Evolutionary conservation across 2,329 filamentous ascomycete genomes (phyloP).

Genomic region (Orbilia javanica): DNA sequence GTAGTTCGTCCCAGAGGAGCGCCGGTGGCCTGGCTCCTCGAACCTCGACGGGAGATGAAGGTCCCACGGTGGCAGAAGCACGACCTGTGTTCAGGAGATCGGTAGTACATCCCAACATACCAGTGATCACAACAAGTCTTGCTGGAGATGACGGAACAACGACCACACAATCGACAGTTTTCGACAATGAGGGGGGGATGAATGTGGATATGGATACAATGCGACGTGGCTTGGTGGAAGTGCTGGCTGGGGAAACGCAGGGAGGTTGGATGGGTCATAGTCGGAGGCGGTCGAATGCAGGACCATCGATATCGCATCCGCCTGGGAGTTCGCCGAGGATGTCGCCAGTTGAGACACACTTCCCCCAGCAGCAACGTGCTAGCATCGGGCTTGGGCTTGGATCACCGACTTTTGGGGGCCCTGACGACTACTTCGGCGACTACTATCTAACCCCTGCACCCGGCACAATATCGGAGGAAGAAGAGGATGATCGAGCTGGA

Average conservation of each 20-base stretch:
- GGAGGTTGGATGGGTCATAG: slow-evolving; percentile 47
- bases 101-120: slow-evolving; percentile 43
- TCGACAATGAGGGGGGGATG: slow-evolving; percentile 56
- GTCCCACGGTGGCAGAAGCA: slow-evolving; percentile 43
- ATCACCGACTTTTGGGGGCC: slow-evolving; percentile 50
- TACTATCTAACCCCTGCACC: slow-evolving; percentile 34
- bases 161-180: slow-evolving; percentile 37
- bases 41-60: slow-evolving; percentile 41
- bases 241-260: slow-evolving; percentile 40
- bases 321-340: slow-evolving; percentile 16
- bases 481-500: slow-evolving; percentile 59
- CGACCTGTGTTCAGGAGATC: slow-evolving; percentile 51
- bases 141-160: slow-evolving; percentile 33
- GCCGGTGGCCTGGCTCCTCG: slow-evolving; percentile 26
- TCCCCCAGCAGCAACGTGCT: slow-evolving; percentile 21
- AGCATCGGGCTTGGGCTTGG: slow-evolving; percentile 39
- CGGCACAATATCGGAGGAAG: slow-evolving; percentile 44
- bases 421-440: slow-evolving; percentile 56
- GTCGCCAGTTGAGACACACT: slow-evolving; percentile 27
- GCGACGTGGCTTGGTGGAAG: slow-evolving; percentile 53
- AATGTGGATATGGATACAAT: slow-evolving; percentile 59
- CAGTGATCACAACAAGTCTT: slow-evolving; percentile 50
- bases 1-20: slow-evolving; percentile 39
- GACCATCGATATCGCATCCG: slow-evolving; percentile 47
- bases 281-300: slow-evolving; percentile 53